A percentile compares a stretch with the other conserved stretches of the same genome.
Evolutionary conservation across 129 eudicot genomes (phyloP).

Genomic region (Flaveria ramosissima): DNA sequence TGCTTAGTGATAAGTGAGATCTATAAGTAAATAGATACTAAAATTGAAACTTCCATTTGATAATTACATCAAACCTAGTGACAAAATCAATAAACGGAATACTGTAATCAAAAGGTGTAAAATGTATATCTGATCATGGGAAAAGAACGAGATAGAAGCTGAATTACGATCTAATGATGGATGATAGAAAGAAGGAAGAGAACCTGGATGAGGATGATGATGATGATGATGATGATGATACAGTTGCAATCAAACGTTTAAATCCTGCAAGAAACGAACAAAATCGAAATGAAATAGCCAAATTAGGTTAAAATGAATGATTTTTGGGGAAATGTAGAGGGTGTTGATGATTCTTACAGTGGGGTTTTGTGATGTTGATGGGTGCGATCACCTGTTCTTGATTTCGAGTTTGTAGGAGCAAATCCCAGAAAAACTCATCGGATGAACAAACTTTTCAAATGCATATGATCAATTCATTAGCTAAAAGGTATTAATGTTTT

Average conservation of each 20-base stretch:
- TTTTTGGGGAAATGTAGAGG: background rate
- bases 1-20: background rate
- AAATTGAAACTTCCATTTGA: no score
- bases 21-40: slow-evolving; percentile 12
- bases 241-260: background rate
- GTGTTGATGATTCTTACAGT: slow-evolving; percentile 27
- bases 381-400: slow-evolving; percentile 22
- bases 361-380: slow-evolving; percentile 12
- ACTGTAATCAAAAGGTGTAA: background rate
- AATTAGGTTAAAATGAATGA: background rate
- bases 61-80: no score
- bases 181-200: background rate
- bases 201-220: slow-evolving; percentile 25
- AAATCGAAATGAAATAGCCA: slow-evolving; percentile 10
- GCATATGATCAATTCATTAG: slow-evolving; percentile 14
- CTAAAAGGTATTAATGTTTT: background rate
- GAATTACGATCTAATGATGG: slow-evolving; percentile 4
- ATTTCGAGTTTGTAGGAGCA: slow-evolving; percentile 34
- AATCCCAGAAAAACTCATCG: slow-evolving; percentile 39
- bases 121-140: slow-evolving; percentile 2
- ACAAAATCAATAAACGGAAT: no score
- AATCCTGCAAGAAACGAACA: slow-evolving; percentile 27
- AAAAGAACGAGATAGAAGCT: background rate
- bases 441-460: slow-evolving; percentile 31
- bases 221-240: slow-evolving; percentile 24